Percentiles rank a stretch among this genome's conserved stretches.
Evolutionary conservation across 2,329 filamentous ascomycete genomes (phyloP).

Genomic region (Penicillium occitanis): DNA sequence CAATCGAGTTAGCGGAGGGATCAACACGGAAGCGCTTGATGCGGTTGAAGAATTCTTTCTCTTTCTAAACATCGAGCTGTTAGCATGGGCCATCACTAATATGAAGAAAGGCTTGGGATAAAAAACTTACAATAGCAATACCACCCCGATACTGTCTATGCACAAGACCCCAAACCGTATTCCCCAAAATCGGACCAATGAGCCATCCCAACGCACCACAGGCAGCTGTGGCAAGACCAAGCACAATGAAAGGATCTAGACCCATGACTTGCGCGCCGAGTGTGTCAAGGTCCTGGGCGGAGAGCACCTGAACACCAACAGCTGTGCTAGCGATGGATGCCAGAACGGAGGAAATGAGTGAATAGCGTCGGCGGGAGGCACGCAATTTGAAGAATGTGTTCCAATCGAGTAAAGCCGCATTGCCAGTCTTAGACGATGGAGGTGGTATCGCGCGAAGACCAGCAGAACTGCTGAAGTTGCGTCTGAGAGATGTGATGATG

Average conservation of each 20-base stretch:
- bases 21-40: constrained; percentile 93
- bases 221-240: constrained; percentile 75
- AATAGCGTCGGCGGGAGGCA: constrained; percentile 78
- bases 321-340: constrained; percentile 63
- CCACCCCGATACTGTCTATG: constrained; percentile 69
- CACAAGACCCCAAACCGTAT: constrained; percentile 71
- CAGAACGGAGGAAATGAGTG: constrained; percentile 72
- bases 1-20: constrained; percentile 80
- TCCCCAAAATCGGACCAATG: constrained; percentile 77
- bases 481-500: constrained; percentile 16
- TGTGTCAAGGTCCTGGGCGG: constrained; percentile 67
- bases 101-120: too few relatives aligned
- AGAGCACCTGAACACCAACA: constrained; percentile 55
- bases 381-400: constrained; percentile 90
- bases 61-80: constrained; percentile 60
- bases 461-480: constrained; percentile 14
- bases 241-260: constrained; percentile 81
- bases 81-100: not conserved
- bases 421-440: constrained; percentile 30
- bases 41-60: constrained; percentile 87
- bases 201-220: constrained; percentile 86
- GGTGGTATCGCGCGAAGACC: not conserved
- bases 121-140: constrained; percentile 63
- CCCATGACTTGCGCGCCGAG: constrained; percentile 68
- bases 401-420: constrained; percentile 66